A percentile compares a stretch with the other conserved stretches of the same genome.
phyloP scores from a whole-genome alignment of 2,329 filamentous ascomycete species.

The Claviceps sp. region DNA sequence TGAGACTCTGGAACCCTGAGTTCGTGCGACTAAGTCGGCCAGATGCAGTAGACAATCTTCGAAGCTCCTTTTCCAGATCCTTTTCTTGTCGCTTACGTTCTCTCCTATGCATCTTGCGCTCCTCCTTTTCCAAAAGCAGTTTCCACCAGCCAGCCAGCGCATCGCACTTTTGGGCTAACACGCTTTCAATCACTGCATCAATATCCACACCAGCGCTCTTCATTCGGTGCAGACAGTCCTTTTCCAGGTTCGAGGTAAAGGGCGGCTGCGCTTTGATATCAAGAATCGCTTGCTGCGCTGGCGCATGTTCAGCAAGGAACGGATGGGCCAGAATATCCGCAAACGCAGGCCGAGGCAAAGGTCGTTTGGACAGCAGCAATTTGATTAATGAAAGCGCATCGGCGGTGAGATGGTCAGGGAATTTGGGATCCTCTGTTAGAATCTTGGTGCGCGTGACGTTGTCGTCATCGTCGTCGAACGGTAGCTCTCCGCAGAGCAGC shows the following conservation, averaged over 20 bases:
- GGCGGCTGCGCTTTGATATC: constrained; percentile 68
- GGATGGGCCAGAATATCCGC: constrained; percentile 78
- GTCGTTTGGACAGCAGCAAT: constrained; percentile 77
- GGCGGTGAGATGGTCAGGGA: constrained; percentile 63
- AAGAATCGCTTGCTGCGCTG: constrained; percentile 78
- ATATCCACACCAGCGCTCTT: constrained; percentile 86
- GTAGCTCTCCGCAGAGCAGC: constrained; percentile 70
- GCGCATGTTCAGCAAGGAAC: constrained; percentile 77
- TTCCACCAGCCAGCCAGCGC: constrained; percentile 93
- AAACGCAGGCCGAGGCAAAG: constrained; percentile 66
- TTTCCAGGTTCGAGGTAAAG: constrained; percentile 77
- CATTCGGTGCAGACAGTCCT: constrained; percentile 86
- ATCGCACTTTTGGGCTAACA: constrained; percentile 80
- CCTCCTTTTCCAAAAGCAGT: constrained; percentile 83
- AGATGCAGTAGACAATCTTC: constrained; percentile 78
- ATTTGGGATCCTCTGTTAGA: constrained; percentile 71
- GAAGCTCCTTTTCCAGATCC: constrained; percentile 67
- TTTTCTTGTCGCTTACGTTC: constrained; percentile 77
- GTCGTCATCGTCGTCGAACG: constrained; percentile 94
- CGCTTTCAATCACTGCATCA: constrained; percentile 87
- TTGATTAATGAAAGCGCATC: constrained; percentile 69
- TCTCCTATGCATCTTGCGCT: constrained; percentile 66
- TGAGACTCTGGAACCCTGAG: constrained; percentile 62
- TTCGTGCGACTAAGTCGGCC: constrained; percentile 73
- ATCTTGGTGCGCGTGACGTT: constrained; percentile 75